Conservation (phyloP, 2,329 filamentous ascomycete species). For the Pseudomassariella vexata region DNA sequence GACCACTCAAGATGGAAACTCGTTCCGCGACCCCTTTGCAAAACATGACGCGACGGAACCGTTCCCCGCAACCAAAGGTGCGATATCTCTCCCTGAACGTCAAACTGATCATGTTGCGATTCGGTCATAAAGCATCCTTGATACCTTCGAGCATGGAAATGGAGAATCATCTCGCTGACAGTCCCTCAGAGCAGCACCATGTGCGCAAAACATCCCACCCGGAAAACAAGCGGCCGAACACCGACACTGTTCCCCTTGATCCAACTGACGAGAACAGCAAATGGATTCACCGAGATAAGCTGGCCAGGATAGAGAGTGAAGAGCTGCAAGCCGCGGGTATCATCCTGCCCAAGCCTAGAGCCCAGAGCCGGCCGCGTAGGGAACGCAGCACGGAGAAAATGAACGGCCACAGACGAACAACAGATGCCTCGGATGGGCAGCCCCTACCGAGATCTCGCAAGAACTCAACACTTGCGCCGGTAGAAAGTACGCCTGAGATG, state of each 20-base stretch:
- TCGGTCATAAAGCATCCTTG: no score
- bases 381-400: slow-evolving; percentile 35
- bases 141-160: no score
- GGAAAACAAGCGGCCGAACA: slow-evolving; percentile 21
- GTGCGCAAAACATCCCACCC: slow-evolving; percentile 13
- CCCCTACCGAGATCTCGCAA: slow-evolving; percentile 33
- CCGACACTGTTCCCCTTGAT: slow-evolving; percentile 21
- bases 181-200: slow-evolving; percentile 14
- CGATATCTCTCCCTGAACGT: slow-evolving; percentile 1
- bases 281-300: slow-evolving; percentile 83
- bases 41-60: slow-evolving; percentile 13
- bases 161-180: slow-evolving; percentile 15
- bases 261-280: slow-evolving; percentile 56
- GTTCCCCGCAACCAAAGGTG: slow-evolving; percentile 19
- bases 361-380: slow-evolving; percentile 42
- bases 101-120: no score
- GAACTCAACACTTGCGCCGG: slow-evolving; percentile 33
- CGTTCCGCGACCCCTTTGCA: slow-evolving; percentile 13
- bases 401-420: slow-evolving; percentile 24
- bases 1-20: slow-evolving; percentile 15
- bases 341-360: slow-evolving; percentile 47
- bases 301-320: slow-evolving; percentile 73
- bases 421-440: slow-evolving; percentile 25
- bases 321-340: slow-evolving; percentile 77
- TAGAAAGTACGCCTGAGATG: slow-evolving; percentile 31